These are phyloP conservation scores for Neurospora tetrasperma DNA, from an alignment of 495 filamentous ascomycete genomes.

Conservation along the genomic window DNA sequence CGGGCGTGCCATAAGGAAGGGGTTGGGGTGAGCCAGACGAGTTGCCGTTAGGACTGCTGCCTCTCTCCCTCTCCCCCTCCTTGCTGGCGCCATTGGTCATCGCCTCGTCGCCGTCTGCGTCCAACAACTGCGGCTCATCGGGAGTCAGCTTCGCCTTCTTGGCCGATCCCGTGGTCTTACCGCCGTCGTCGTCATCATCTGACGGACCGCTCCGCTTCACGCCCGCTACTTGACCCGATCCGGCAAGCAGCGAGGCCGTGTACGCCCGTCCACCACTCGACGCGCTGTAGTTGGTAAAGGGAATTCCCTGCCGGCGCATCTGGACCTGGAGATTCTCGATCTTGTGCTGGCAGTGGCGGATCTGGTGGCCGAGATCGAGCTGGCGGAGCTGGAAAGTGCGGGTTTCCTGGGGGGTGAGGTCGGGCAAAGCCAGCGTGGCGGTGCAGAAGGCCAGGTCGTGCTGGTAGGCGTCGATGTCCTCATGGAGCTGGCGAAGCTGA, in stretches of 20 bases:
- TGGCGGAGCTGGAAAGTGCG: slow-evolving; percentile 30
- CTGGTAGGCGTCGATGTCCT: slow-evolving; percentile 33
- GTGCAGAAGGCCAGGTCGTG: slow-evolving; percentile 30
- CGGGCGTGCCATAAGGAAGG: not conserved
- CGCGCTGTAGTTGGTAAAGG: not conserved
- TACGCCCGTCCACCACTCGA: not conserved
- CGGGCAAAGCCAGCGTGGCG: slow-evolving; percentile 18
- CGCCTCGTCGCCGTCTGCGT: not conserved
- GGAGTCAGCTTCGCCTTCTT: not conserved
- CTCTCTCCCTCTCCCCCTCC: not conserved
- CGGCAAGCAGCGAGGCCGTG: not conserved
- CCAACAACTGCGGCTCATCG: not conserved
- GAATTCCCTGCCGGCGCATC: slow-evolving; percentile 3
- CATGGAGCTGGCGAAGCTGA: slow-evolving; percentile 30
- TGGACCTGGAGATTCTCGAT: slow-evolving; percentile 25
- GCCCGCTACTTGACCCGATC: not conserved
- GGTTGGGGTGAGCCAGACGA: not conserved
- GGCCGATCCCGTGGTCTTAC: not conserved
- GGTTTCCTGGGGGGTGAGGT: slow-evolving; percentile 33
- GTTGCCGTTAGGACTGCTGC: not conserved
- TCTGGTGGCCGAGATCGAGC: slow-evolving; percentile 33
- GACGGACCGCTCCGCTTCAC: not conserved
- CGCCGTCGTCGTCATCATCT: not conserved
- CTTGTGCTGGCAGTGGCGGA: slow-evolving; percentile 30
- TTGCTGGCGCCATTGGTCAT: not conserved